phyloP scores from a whole-genome alignment of 805 yeast genomes.

The Yarrowia sp. region DNA sequence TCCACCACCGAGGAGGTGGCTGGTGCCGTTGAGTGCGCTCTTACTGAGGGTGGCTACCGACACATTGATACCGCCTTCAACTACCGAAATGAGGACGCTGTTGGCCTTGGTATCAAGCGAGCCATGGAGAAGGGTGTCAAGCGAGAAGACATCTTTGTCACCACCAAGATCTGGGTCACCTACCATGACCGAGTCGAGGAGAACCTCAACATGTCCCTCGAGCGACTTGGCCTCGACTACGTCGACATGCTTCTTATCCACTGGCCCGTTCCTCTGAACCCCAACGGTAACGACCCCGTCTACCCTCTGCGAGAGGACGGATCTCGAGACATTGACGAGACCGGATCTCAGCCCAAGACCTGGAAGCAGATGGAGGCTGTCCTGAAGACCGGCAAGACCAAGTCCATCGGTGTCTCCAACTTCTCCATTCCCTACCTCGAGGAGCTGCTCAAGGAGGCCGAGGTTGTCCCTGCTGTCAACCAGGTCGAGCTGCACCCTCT shows the following conservation, averaged over 20 bases:
- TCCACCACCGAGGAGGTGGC: conserved; percentile 58
- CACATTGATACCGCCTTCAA: conserved; percentile 79
- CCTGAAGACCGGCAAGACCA: conserved; percentile 54
- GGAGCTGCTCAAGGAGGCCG: conserved; percentile 57
- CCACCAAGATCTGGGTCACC: conserved; percentile 66
- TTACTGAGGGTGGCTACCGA: conserved; percentile 65
- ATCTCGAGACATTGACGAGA: conserved; percentile 50
- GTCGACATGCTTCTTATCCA: conserved; percentile 71
- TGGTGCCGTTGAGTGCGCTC: conserved; percentile 56
- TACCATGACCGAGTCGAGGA: conserved; percentile 52
- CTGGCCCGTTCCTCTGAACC: conserved; percentile 61
- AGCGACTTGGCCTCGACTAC: conserved; percentile 62
- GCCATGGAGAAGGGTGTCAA: conserved; percentile 54
- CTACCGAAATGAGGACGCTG: conserved; percentile 71
- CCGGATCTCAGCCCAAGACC: conserved; percentile 56
- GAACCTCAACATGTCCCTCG: conserved; percentile 61
- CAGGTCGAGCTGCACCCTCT: conserved; percentile 82
- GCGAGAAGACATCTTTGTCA: conserved; percentile 63
- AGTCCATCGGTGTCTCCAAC: conserved; percentile 81
- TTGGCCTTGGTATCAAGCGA: conserved; percentile 61
- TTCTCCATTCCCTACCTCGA: conserved; percentile 62
- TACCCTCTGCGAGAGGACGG: conserved; percentile 54
- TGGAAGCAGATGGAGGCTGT: conserved; percentile 70
- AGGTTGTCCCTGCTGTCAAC: conserved; percentile 68
- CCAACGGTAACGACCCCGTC: conserved; percentile 40